Evolutionary conservation across 2,329 filamentous ascomycete genomes (phyloP).

Genomic region (Pleoardoris graminearum): DNA sequence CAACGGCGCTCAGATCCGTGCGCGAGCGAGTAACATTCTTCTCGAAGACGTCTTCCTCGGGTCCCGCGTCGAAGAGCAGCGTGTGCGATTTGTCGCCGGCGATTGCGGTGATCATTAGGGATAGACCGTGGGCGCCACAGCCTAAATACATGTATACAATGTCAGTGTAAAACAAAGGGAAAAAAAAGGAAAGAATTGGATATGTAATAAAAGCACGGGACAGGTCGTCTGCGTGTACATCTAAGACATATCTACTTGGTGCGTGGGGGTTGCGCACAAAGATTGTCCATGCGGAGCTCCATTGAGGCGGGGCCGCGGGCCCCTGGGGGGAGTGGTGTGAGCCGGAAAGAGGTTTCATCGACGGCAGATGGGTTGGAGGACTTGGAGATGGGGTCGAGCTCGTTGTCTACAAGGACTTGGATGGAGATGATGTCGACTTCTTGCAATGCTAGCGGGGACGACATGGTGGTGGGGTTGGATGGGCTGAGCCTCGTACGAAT

Average conservation of each 20-base stretch:
- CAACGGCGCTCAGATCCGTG: conserved; percentile 50
- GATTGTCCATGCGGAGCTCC: conserved; percentile 55
- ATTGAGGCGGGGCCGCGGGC: conserved; percentile 29
- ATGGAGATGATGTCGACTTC: conserved; percentile 53
- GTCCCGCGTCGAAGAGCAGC: conserved; percentile 59
- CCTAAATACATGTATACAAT: no score
- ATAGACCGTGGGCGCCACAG: conserved; percentile 60
- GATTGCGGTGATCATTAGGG: conserved; percentile 56
- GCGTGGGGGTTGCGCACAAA: no score
- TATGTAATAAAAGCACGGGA: no score
- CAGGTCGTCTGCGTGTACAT: no score
- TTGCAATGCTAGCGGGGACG: no score
- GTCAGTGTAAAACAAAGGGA: no score
- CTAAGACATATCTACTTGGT: no score
- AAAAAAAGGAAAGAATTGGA: no score
- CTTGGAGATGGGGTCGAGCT: conserved; percentile 58
- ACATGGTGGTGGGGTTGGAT: no score
- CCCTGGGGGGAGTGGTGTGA: conserved; percentile 43
- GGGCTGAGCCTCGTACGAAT: no score
- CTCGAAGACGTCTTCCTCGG: conserved; percentile 57
- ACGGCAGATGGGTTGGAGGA: conserved; percentile 48
- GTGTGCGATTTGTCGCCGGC: conserved; percentile 51
- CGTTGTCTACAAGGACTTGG: conserved; percentile 58
- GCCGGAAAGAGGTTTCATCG: conserved; percentile 47
- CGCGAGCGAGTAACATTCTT: conserved; percentile 53